These are phyloP conservation scores for Schizochytrium sp. DNA, from an alignment of 108 stramenopile species.

Conservation along the genomic window DNA sequence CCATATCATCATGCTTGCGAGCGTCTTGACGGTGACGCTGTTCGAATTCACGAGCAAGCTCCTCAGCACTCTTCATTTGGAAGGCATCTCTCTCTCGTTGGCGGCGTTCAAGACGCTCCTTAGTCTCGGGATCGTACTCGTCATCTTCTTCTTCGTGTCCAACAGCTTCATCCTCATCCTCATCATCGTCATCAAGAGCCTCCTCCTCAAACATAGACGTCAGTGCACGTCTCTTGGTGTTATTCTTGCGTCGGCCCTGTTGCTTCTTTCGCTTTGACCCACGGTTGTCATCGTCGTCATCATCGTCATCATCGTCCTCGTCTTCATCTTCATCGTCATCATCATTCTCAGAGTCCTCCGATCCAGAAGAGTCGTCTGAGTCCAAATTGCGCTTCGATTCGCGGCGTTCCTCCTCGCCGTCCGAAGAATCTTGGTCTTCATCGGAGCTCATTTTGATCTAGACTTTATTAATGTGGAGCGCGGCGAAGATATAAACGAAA, in stretches of 20 bases:
- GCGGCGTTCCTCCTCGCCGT: conserved; percentile 20
- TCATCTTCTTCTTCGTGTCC: conserved; percentile 44
- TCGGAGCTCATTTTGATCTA: conserved; percentile 28
- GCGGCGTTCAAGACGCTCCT: conserved; percentile 44
- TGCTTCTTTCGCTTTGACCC: conserved; percentile 83
- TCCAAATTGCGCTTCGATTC: conserved; percentile 5
- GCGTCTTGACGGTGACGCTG: conserved; percentile 66
- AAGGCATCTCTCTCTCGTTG: conserved; percentile 17
- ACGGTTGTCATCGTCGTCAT: conserved; percentile 81
- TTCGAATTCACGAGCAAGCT: conserved; percentile 58
- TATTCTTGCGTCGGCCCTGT: conserved; percentile 67
- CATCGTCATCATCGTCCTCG: conserved; percentile 76
- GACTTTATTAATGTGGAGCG: background rate
- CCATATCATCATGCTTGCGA: conserved; percentile 66
- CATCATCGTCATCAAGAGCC: conserved; percentile 83
- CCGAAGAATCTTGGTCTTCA: conserved; percentile 1
- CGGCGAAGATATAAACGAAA: too few relatives aligned
- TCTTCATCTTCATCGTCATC: conserved; percentile 84
- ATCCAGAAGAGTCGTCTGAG: conserved; percentile 80
- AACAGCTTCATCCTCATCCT: conserved; percentile 62
- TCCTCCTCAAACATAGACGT: conserved; percentile 67
- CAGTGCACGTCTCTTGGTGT: conserved; percentile 62
- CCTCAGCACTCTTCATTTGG: conserved; percentile 13
- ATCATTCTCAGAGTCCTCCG: conserved; percentile 85
- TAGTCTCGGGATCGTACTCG: conserved; percentile 67